Conservation (phyloP, 2,329 filamentous ascomycete genomes). For the Ilyonectria sp. region DNA sequence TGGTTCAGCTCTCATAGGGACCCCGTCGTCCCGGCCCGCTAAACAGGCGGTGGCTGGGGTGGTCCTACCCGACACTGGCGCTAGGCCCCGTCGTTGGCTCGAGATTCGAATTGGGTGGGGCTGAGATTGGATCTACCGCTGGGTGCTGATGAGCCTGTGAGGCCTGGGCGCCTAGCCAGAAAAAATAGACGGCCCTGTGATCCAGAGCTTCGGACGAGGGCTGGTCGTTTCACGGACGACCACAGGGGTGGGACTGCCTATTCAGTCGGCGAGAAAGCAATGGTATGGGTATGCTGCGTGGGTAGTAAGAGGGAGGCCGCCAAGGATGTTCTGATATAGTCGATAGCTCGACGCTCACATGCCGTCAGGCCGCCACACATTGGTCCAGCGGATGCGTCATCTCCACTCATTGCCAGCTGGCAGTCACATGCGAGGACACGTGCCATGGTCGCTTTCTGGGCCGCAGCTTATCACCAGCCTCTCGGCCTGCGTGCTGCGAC, state of each 20-base stretch:
- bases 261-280: background rate
- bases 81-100: conserved; percentile 42
- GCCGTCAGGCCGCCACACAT: conserved; percentile 48
- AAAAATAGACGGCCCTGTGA: conserved; percentile 10
- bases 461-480: background rate
- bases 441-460: conserved; percentile 30
- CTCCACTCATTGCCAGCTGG: conserved; percentile 50
- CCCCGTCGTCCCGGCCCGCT: conserved; percentile 46
- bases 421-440: conserved; percentile 48
- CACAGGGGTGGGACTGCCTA: conserved; percentile 9
- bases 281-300: background rate
- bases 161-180: conserved; percentile 17
- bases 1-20: conserved; percentile 42
- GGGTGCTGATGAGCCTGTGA: conserved; percentile 23
- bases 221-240: conserved; percentile 3
- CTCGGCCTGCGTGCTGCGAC: background rate
- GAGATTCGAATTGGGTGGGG: conserved; percentile 28
- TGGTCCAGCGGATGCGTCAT: conserved; percentile 41
- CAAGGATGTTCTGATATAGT: conserved; percentile 23
- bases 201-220: conserved; percentile 12
- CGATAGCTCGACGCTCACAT: conserved; percentile 27
- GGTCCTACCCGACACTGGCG: conserved; percentile 35
- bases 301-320: conserved; percentile 8
- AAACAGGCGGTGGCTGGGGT: conserved; percentile 51
- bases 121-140: conserved; percentile 45